Percentiles rank a stretch among this genome's conserved stretches.
These are phyloP conservation scores for Grosmannia clavigera DNA, from an alignment of 2,329 filamentous ascomycete genomes.

Conservation along the genomic window DNA sequence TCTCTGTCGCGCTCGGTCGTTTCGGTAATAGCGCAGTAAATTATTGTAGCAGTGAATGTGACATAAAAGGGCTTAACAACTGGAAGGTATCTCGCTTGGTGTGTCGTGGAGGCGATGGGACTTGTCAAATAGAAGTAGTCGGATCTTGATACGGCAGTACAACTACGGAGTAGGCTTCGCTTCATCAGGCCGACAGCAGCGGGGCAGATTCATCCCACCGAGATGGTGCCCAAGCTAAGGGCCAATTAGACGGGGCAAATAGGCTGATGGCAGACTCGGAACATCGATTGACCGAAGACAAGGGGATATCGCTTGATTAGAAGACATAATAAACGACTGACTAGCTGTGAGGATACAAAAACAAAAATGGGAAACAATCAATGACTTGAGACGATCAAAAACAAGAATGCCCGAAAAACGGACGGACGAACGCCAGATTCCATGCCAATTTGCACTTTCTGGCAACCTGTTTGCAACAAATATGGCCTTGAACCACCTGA, in stretches of 20 bases:
- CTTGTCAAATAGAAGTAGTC: neutral
- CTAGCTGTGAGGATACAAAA: neutral
- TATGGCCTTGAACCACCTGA: neutral
- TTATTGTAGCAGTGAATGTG: neutral
- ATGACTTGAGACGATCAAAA: neutral
- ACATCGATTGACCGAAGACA: neutral
- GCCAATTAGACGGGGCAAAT: neutral
- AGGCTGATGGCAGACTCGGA: neutral
- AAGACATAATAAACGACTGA: neutral
- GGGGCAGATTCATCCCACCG: neutral
- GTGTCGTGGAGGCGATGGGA: neutral
- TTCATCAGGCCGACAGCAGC: neutral
- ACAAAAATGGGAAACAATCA: neutral
- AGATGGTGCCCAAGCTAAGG: neutral
- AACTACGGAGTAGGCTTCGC: neutral
- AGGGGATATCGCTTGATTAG: conserved; percentile 3
- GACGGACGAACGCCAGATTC: conserved; percentile 9
- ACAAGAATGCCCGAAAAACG: neutral
- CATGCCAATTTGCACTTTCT: conserved; percentile 7
- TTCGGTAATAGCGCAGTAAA: neutral
- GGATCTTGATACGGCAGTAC: neutral
- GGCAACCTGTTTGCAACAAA: neutral
- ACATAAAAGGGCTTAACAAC: neutral
- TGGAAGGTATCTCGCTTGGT: neutral
- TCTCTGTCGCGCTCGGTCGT: neutral